Conservation (phyloP, 768 basidiomycete species). For the Collybia nuda region DNA sequence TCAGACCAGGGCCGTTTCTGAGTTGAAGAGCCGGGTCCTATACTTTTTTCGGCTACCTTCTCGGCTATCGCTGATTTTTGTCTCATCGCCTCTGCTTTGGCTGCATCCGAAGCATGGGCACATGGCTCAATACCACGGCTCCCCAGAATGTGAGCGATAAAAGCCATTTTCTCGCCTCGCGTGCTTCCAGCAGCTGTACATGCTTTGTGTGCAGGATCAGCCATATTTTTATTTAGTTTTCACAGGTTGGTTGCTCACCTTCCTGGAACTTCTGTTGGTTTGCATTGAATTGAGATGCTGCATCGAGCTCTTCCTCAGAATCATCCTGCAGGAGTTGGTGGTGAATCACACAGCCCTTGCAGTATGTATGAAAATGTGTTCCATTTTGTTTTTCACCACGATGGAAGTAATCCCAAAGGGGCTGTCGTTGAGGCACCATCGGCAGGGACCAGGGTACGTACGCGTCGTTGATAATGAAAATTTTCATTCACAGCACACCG, state of each 20-base stretch:
- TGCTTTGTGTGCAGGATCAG: neutral
- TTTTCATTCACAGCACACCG: neutral
- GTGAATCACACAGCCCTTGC: neutral
- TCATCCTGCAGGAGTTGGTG: neutral
- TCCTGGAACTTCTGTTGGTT: neutral
- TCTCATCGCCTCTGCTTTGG: neutral
- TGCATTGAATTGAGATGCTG: neutral
- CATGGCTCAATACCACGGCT: neutral
- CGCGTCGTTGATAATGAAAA: neutral
- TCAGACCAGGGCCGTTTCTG: neutral
- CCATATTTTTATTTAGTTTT: neutral
- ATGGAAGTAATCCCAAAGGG: neutral
- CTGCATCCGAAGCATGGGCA: neutral
- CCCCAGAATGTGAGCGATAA: neutral
- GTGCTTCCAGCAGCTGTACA: neutral
- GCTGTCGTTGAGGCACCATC: neutral
- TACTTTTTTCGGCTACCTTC: neutral
- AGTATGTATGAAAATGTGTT: conserved; percentile 2
- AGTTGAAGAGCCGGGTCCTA: neutral
- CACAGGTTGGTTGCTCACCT: neutral
- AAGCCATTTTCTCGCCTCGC: neutral
- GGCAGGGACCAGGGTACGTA: neutral
- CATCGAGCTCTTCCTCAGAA: neutral
- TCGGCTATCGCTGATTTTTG: neutral
- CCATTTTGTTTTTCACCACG: neutral